Evolutionary conservation across 2,329 filamentous ascomycete species (phyloP).

Genomic region (Exophiala calicioides): DNA sequence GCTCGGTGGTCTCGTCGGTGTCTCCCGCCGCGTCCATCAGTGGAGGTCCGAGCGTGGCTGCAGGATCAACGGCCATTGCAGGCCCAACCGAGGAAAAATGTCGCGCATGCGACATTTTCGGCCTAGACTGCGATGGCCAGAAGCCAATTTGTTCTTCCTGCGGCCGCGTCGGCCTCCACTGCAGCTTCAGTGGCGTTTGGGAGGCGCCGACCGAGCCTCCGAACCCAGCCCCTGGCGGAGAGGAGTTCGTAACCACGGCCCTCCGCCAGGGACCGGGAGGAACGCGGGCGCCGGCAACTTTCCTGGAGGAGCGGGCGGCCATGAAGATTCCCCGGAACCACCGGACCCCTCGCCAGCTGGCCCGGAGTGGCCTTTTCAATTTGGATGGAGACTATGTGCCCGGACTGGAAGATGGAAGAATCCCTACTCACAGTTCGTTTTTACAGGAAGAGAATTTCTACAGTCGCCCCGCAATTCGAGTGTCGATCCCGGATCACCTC

Average conservation of each 20-base stretch:
- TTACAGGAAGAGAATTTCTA: slow-evolving; percentile 84
- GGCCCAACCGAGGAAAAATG: slow-evolving; percentile 3
- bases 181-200: slow-evolving; percentile 3
- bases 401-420: neutral
- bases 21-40: too few species aligned
- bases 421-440: slow-evolving; percentile 16
- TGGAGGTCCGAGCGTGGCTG: too few species aligned
- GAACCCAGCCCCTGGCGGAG: too few species aligned
- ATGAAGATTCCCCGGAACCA: too few species aligned
- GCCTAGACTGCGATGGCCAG: slow-evolving; percentile 6
- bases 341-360: too few species aligned
- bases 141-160: slow-evolving; percentile 9
- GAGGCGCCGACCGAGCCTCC: neutral
- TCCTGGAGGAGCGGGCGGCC: too few species aligned
- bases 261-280: too few species aligned
- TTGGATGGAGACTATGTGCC: neutral
- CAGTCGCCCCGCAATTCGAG: slow-evolving; percentile 77
- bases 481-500: slow-evolving; percentile 82
- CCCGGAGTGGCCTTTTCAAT: neutral
- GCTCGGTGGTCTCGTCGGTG: too few species aligned
- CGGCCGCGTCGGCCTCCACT: neutral
- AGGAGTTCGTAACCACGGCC: too few species aligned
- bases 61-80: neutral
- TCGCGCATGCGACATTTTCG: neutral
- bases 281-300: too few species aligned